phyloP scores from a whole-genome alignment of 2,329 filamentous ascomycete genomes.

The Alternaria sp. region DNA sequence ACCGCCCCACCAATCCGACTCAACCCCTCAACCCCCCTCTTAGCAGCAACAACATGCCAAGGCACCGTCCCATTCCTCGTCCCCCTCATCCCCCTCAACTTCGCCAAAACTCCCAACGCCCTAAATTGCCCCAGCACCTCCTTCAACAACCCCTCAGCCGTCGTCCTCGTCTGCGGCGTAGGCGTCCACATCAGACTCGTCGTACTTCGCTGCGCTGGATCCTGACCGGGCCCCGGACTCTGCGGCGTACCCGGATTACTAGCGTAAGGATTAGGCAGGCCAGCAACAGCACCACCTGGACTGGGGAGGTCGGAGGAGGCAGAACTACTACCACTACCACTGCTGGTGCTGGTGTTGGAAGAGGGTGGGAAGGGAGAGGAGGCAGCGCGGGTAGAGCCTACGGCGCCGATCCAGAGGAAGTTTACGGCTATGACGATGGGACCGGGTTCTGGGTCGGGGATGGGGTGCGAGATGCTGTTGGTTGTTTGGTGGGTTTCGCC shows the following conservation, averaged over 20 bases:
- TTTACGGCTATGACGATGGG: constrained; percentile 51
- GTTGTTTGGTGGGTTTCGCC: constrained; percentile 25
- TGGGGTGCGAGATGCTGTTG: constrained; percentile 18
- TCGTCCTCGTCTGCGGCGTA: constrained; percentile 37
- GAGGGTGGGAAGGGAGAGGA: constrained; percentile 30
- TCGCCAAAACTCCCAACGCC: constrained; percentile 71
- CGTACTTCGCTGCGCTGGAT: constrained; percentile 18
- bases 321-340: not conserved
- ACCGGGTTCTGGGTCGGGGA: constrained; percentile 32
- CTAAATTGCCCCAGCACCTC: constrained; percentile 75
- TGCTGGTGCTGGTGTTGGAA: not conserved
- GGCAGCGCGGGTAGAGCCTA: constrained; percentile 45
- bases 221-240: constrained; percentile 10
- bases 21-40: constrained; percentile 71
- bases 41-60: constrained; percentile 77
- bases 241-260: constrained; percentile 9
- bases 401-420: constrained; percentile 55
- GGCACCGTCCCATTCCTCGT: constrained; percentile 68
- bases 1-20: constrained; percentile 18
- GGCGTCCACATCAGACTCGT: constrained; percentile 45
- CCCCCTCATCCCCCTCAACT: constrained; percentile 66
- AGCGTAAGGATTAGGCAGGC: constrained; percentile 6
- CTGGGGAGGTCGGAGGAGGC: constrained; percentile 30
- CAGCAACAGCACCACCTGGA: constrained; percentile 13
- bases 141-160: constrained; percentile 67